phyloP scores from a whole-genome alignment of 163 green algal genomes.

The Prototheca wickerhamii region DNA sequence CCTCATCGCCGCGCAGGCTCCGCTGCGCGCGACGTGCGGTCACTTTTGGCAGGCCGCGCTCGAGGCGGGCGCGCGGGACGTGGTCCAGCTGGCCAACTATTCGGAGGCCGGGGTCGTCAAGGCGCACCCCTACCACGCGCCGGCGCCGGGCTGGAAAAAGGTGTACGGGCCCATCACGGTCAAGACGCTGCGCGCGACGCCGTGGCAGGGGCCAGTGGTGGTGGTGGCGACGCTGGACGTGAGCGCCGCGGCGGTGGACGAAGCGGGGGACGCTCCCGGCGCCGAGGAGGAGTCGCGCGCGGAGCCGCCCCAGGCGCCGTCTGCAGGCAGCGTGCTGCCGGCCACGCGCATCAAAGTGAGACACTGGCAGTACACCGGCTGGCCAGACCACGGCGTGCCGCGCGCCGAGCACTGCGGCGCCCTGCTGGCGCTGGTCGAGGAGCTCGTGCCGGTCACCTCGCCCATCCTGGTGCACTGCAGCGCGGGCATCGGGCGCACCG shows the following conservation, averaged over 20 bases:
- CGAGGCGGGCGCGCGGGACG: constrained; percentile 32
- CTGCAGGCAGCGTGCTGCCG: too few species aligned
- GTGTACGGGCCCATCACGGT: constrained; percentile 17
- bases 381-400: constrained; percentile 83
- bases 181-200: constrained; percentile 11
- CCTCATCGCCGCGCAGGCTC: constrained; percentile 38
- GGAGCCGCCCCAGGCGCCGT: too few species aligned
- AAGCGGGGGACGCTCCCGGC: too few species aligned
- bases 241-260: too few species aligned
- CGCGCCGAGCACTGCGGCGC: constrained; percentile 15
- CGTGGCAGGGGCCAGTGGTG: not conserved
- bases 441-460: constrained; percentile 4
- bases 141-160: constrained; percentile 17
- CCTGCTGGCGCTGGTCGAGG: constrained; percentile 26
- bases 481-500: constrained; percentile 71
- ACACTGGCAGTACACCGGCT: constrained; percentile 23
- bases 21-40: constrained; percentile 44
- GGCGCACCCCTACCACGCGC: constrained; percentile 49
- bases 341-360: too few species aligned
- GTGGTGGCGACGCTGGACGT: not conserved
- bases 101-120: constrained; percentile 20
- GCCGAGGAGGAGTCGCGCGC: too few species aligned
- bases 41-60: constrained; percentile 79
- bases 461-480: constrained; percentile 30
- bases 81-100: constrained; percentile 75